Evolutionary conservation across 1,284 basidiomycete genomes (phyloP), one percentile per base, ranked within the genome.

Genomic region (Pascua guehoae): DNA sequence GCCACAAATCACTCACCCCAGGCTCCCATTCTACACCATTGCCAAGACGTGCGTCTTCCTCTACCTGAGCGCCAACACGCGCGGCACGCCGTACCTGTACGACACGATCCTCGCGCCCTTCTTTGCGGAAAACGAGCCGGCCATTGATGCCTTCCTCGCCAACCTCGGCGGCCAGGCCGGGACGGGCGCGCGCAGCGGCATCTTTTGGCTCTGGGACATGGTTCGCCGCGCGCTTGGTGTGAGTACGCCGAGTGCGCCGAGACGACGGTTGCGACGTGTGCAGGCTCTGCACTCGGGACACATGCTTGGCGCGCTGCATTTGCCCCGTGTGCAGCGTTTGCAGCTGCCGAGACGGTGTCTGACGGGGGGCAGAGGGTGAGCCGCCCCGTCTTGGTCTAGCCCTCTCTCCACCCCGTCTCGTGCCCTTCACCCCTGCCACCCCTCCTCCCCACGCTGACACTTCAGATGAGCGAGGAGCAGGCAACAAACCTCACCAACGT

Each of bases 1-100:
- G 24, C 24, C 24, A n/a, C n/a, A n/a, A n/a, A 32, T 32, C 24
- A 32, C 52, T 52, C 3, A 57, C 59, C 11, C 14, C 57, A 89
- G 88, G 87, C 72, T 90, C 47, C 88, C 89, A 4, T 88, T 90
- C 73, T 91, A 90, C 72, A 87, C 85, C 80, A 83, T 89, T 66
- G 57, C 83, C 63, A 87, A 89, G 67, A 86, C 85, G 9, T 38
- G 84, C 12, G 83, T 89, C 70, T 78, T 91, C 36, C 79, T 90
- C 32, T 90, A 86, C 78, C 75, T 90, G 44, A 80, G 87, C 3
- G 80, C 89, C 5, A 87, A 88, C 12, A 85, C 88, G 76, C 56
- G 89, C 87, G 88, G 87, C 54, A 86, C 88, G 8, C 83, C 83
- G 1, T 88, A 85, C 76, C 77, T 91, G 56, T 91, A 87, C 77